Evolutionary conservation across 306 rosid species (phyloP), one percentile per base, ranked within the genome.

Genomic region (Gastrolobium bilobum): DNA sequence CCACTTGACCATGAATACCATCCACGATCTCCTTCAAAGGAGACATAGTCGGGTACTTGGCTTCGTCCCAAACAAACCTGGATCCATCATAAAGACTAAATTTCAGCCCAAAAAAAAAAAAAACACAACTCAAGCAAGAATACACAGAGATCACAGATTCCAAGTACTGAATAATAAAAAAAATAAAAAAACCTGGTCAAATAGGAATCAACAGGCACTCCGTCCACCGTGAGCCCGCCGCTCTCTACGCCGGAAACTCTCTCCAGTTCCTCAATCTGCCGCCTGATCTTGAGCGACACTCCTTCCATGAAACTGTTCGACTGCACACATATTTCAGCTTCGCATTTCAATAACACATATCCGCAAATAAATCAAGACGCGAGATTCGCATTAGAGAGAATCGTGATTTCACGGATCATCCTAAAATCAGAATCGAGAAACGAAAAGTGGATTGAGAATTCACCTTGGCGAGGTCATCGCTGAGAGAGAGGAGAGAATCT

Each of bases 41-140:
- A 2, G 97, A 89, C 93, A 94, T 81, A 7, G 98, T 94, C 0
- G 97, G 98, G 85, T 90, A 92, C 89, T 90, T 94, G 2, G 97
- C 98, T 76, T 94, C 98, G 75, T 94, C 98, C 98, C 98, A 94
- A 77, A 89, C 94, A 66, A 92, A 94, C 87, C 98, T 94, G 51
- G 15, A 68, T 39, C 63, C 82, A 84, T 14, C 2, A 37, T 14
- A 53, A 60, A 71, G 0, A n/a, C 10, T 6, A 52, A 35, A 64
- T 4, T 75, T 76, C 61, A 83, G 51, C 14, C 11, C 7, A 26
- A 58, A 31, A 59, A 34, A 71, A 20, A 52, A 20, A 31, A 59
- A 13, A 38, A 33, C n/a, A 60, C 10, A n/a, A 7, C 11, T 11
- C 11, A 78, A 46, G 47, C 38, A 66, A 54, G 42, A 73, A 79